Percentiles rank a stretch among this genome's conserved stretches.
phyloP scores from a whole-genome alignment of 2,329 filamentous ascomycete species.

The Trichoderma guizhouense region DNA sequence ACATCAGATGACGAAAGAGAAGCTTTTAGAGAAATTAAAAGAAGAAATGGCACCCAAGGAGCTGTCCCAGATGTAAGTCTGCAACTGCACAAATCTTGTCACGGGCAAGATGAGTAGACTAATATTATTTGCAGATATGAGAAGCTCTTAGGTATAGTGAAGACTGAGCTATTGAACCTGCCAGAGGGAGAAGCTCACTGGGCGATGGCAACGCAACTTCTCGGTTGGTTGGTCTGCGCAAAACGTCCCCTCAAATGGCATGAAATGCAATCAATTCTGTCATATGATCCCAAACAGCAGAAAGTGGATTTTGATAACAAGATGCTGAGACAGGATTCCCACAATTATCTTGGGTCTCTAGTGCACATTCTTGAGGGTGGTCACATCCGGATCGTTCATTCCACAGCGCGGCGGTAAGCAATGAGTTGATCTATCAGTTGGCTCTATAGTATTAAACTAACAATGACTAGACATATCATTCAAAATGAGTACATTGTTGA shows the following conservation, averaged over 20 bases:
- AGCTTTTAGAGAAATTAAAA: background rate
- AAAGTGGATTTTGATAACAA: constrained; percentile 1
- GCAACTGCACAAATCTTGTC: accelerated
- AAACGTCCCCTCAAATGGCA: constrained; percentile 3
- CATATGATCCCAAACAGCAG: background rate
- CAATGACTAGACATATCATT: background rate
- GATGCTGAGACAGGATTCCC: background rate
- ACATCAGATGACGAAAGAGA: background rate
- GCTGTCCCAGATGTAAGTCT: background rate
- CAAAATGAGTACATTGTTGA: background rate
- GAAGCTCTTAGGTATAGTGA: background rate
- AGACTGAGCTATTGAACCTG: background rate
- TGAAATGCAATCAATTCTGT: constrained; percentile 3
- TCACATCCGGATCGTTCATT: constrained; percentile 1
- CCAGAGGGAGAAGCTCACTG: background rate
- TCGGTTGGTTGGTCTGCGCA: constrained; percentile 2
- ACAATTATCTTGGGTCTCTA: background rate
- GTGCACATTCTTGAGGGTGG: background rate
- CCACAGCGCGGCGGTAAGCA: background rate
- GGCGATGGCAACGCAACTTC: background rate
- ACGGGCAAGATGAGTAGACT: background rate
- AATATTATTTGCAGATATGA: background rate
- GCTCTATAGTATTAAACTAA: background rate
- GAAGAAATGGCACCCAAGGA: background rate
- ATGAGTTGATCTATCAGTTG: background rate